Base-by-base conservation (phyloP, 192 early-diverging fungal species). In the Entophlyctis helioformis region DNA sequence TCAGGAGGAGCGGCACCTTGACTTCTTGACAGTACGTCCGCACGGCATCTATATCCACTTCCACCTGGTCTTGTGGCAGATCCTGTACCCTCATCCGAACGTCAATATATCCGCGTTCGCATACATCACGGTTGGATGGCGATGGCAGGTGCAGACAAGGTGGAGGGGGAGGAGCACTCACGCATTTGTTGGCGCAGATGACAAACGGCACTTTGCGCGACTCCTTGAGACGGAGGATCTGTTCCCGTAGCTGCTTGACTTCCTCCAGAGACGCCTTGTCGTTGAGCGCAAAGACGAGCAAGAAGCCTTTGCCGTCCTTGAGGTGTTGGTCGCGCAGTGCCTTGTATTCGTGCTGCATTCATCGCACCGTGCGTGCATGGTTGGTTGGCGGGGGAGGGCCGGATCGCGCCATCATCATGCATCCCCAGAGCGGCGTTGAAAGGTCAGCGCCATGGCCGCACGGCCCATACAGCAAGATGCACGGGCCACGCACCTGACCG, bases 341-440 rank as follows among this genome's bases (percentile, higher is more conserved):
- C 21, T 61, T 74, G 57, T 77, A 77, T 50, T 77, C 74, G 41
- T 77, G 74, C 62, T 71, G 26, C 21, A n/a, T n/a, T n/a, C n/a
- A n/a, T n/a, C n/a, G n/a, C n/a, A n/a, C n/a, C n/a, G n/a, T n/a
- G n/a, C n/a, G n/a, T n/a, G n/a, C n/a, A n/a, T n/a, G n/a, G n/a
- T n/a, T n/a, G n/a, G n/a, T n/a, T n/a, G n/a, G n/a, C n/a, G n/a
- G n/a, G n/a, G n/a, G n/a, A n/a, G n/a, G n/a, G n/a, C n/a, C n/a
- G n/a, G n/a, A n/a, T n/a, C n/a, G n/a, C n/a, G n/a, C n/a, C n/a
- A n/a, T n/a, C n/a, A n/a, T n/a, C n/a, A n/a, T n/a, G n/a, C n/a
- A n/a, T n/a, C n/a, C n/a, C n/a, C n/a, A n/a, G n/a, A n/a, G n/a
- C n/a, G n/a, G n/a, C n/a, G n/a, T n/a, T n/a, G n/a, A n/a, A n/a